Evolutionary conservation across 2,329 filamentous ascomycete species (phyloP), one percentile per base, ranked within the genome.

Genomic region (Fusarium lateritium): DNA sequence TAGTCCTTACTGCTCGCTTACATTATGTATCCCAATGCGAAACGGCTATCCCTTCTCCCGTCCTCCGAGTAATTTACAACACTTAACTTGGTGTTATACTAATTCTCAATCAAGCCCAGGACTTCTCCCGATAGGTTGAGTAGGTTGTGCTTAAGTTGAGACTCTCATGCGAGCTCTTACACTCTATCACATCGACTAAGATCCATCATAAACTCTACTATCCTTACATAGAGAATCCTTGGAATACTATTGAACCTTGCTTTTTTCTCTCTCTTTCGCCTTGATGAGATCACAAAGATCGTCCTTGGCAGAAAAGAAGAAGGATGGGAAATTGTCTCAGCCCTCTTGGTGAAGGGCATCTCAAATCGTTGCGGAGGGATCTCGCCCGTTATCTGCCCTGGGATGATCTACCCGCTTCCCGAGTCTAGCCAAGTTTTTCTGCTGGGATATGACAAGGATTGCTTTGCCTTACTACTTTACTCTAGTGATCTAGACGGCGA

Each of bases 351-450:
- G 39, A 65, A 39, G 15, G 42, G 17, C 40, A 51, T 55, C 21
- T 56, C 34, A 39, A 58, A 57, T 47, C 59, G 51, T 54, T 15
- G 38, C 26, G 28, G 47, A 52, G 34, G 33, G 45, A 60, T 62
- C 39, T 31, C 40, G 34, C 44, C 47, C 26, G 43, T 46, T 56
- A 56, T 56, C 43, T 63, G 50, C 43, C 56, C 66, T 59, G 49
- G 64, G 28, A 56, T 46, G 67, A 70, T 70, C 67, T 70, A 70
- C 67, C 65, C 61, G 65, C 38, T 40, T 63, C 44, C 65, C 66
- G 61, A 55, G 56, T 40, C 43, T 62, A 66, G 57, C 50, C 31
- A 53, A 40, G 21, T 43, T 40, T 57, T 24, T 42, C 31, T 54
- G 36, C 51, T 39, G 17, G 57, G 58, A 53, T 70, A 34, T 6